Evolutionary conservation across 371 early-diverging fungal genomes (phyloP).

Genomic region (Syncephalis plumigaleata): DNA sequence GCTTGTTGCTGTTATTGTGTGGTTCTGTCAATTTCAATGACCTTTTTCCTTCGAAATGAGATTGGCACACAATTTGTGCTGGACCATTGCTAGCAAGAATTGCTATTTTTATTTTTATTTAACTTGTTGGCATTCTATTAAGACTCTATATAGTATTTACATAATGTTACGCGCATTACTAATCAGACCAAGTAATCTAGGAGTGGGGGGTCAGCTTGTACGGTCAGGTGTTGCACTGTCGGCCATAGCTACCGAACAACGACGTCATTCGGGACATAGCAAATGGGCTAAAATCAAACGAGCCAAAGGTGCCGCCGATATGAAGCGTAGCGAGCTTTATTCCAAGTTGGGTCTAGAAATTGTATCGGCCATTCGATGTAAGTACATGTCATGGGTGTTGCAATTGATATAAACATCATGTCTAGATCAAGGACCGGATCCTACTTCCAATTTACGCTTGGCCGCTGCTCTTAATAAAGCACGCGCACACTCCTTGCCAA

Average conservation of each 20-base stretch:
- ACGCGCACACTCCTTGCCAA: conserved; percentile 41
- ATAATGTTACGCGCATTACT: too few relatives aligned
- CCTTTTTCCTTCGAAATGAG: too few relatives aligned
- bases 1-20: too few relatives aligned
- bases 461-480: conserved; percentile 41
- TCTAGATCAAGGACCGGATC: conserved; percentile 31
- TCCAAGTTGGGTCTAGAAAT: conserved; percentile 39
- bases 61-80: too few relatives aligned
- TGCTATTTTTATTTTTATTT: too few relatives aligned
- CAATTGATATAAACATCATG: conserved; percentile 1
- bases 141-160: too few relatives aligned
- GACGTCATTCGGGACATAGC: conserved; percentile 28
- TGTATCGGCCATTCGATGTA: conserved; percentile 32
- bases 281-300: conserved; percentile 54
- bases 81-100: too few relatives aligned
- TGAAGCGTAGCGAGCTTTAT: conserved; percentile 27
- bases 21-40: too few relatives aligned
- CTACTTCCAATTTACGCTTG: conserved; percentile 22
- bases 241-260: background rate
- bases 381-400: background rate
- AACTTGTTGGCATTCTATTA: too few relatives aligned
- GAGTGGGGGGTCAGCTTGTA: too few relatives aligned
- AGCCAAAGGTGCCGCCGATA: conserved; percentile 36
- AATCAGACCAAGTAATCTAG: too few relatives aligned
- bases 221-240: too few relatives aligned